Evolutionary conservation across 192 early-diverging fungal genomes (phyloP), one percentile per base, ranked within the genome.

Genomic region (Lobulomyces angularis): DNA sequence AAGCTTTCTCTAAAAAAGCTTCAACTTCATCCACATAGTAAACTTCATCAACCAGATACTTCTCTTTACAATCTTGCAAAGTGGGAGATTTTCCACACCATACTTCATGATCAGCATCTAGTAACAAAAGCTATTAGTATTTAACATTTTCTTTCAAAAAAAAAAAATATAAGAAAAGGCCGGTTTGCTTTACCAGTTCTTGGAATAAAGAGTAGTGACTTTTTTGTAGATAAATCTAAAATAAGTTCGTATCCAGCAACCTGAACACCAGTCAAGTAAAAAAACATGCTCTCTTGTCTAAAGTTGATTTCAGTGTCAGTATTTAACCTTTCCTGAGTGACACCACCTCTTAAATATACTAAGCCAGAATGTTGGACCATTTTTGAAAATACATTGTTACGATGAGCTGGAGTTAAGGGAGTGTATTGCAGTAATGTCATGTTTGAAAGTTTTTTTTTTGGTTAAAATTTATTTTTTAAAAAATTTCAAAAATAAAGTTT

Each of bases 281-380:
- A 76, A 37, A 88, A 92, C 71, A 84, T 85, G 36, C 69, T 69
- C 58, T 92, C 84, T 43, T 92, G 88, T 45, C 83, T 71, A 58
- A 92, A 92, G 31, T 76, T 59, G 27, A 74, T 61, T 63, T 92
- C 88, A 20, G 69, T 65, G 53, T 88, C 86, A 25, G 83, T 86
- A 53, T 55, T 61, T 12, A 53, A 30, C 14, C 60, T 37, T 18
- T 41, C 31, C n/a, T n/a, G n/a, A n/a, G n/a, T n/a, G n/a, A n/a
- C n/a, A n/a, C n/a, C n/a, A n/a, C n/a, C n/a, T 14, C 31, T 12
- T 14, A 32, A 14, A 14, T 32, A 32, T n/a, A 32, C 14, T 14
- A 32, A 14, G 31, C n/a, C n/a, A n/a, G n/a, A n/a, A n/a, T n/a
- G n/a, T n/a, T n/a, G n/a, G n/a, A n/a, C n/a, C n/a, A n/a, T n/a